phyloP scores from a whole-genome alignment of 139 green algal genomes.

The Asterochloris sp. region DNA sequence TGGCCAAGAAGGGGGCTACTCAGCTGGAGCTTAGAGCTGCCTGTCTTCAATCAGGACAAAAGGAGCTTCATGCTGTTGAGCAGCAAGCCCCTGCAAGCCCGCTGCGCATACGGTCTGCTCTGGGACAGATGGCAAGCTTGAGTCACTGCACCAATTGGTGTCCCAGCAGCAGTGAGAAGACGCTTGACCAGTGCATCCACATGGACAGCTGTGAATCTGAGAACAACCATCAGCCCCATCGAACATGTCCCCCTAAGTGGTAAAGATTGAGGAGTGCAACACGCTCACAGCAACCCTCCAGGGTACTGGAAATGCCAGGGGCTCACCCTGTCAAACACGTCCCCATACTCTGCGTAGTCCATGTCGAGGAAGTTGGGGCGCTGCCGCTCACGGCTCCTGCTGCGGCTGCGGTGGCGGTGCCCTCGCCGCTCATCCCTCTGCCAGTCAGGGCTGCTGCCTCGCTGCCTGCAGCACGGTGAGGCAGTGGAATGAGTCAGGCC shows the following conservation, averaged over 20 bases:
- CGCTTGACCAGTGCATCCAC: not conserved
- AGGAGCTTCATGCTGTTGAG: too few relatives aligned
- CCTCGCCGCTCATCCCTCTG: slow-evolving; percentile 2
- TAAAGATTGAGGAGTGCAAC: not conserved
- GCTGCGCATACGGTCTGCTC: too few relatives aligned
- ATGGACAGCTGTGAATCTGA: not conserved
- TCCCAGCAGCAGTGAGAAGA: not conserved
- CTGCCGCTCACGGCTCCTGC: slow-evolving; percentile 9
- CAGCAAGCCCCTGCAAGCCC: too few relatives aligned
- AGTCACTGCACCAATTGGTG: not conserved
- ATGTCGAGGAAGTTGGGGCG: slow-evolving; percentile 37
- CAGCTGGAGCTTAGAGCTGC: too few relatives aligned
- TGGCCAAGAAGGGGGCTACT: too few relatives aligned
- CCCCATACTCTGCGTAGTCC: slow-evolving; percentile 53
- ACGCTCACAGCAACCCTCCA: not conserved
- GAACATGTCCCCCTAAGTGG: too few relatives aligned
- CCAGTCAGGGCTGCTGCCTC: slow-evolving; percentile 14
- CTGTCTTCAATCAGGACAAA: too few relatives aligned
- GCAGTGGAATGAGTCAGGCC: not conserved
- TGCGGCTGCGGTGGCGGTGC: slow-evolving; percentile 15
- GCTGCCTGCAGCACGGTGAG: slow-evolving; percentile 15
- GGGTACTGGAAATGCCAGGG: not conserved
- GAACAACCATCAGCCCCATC: not conserved
- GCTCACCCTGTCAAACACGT: slow-evolving; percentile 35
- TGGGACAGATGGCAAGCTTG: not conserved